Conservation (phyloP, 1,139 yeast genomes). For the Debaryomyces robertsiae region DNA sequence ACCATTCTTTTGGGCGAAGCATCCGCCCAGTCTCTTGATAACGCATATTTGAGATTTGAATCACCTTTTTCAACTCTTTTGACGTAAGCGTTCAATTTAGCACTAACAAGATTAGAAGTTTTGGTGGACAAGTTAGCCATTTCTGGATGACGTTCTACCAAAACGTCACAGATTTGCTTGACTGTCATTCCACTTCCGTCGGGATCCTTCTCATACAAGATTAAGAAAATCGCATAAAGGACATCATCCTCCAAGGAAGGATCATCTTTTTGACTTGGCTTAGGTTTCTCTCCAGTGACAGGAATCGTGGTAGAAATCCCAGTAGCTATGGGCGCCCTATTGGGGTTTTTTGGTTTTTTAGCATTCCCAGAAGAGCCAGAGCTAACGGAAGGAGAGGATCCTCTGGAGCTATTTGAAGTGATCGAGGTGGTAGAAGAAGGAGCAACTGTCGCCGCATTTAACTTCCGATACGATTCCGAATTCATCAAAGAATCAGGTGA, state of each 20-base stretch:
- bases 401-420: slow-evolving; percentile 27
- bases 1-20: slow-evolving; percentile 88
- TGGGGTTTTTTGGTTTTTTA: slow-evolving; percentile 41
- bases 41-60: slow-evolving; percentile 65
- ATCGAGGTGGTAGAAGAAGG: slow-evolving; percentile 24
- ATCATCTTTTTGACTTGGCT: slow-evolving; percentile 62
- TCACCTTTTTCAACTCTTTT: slow-evolving; percentile 84
- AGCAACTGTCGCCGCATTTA: slow-evolving; percentile 21
- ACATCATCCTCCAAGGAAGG: slow-evolving; percentile 75
- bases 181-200: slow-evolving; percentile 81
- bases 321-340: slow-evolving; percentile 59
- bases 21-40: slow-evolving; percentile 87
- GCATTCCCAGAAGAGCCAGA: slow-evolving; percentile 5
- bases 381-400: slow-evolving; percentile 30
- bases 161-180: slow-evolving; percentile 76
- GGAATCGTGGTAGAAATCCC: slow-evolving; percentile 80
- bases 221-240: slow-evolving; percentile 69
- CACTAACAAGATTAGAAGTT: slow-evolving; percentile 79
- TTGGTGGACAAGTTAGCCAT: slow-evolving; percentile 79
- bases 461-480: slow-evolving; percentile 23
- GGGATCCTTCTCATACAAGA: slow-evolving; percentile 66
- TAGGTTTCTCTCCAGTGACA: slow-evolving; percentile 78
- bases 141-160: slow-evolving; percentile 73
- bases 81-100: slow-evolving; percentile 80
- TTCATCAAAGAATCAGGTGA: slow-evolving; percentile 49